Evolutionary conservation across 257 asterid species (phyloP), one percentile per base, ranked within the genome.

Genomic region (Agastache rugosa): DNA sequence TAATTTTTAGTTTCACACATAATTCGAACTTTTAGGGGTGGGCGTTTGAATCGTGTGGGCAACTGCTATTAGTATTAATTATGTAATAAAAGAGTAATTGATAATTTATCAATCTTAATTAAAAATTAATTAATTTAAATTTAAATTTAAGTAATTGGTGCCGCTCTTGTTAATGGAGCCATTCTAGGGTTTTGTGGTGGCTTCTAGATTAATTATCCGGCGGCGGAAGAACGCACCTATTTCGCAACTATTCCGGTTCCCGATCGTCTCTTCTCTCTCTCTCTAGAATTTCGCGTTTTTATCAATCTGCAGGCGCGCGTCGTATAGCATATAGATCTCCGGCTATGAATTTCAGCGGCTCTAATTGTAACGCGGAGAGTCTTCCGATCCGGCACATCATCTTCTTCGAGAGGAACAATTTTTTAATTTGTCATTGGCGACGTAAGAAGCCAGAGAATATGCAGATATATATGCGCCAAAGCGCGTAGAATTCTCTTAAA

Each of bases 151-250:
- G n/a, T n/a, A n/a, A n/a, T n/a, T 83, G 6, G 86, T 78, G 4
- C 90, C 90, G 25, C 48, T 70, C 84, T 8, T 78, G 87, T 20
- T 74, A 65, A 35, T 84, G 83, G 16, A 83, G 85, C 87, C 87
- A 83, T 16, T 55, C 64, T 19, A 83, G 69, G 69, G 83, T 80
- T 39, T 55, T 27, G 65, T 76, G 82, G 41, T 27, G 77, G 15
- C 20, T 34, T 22, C 20, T 22, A 16, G 54, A 4, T 4, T 14
- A 8, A 47, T 0, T 14, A 15, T 48, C 55, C 55, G 55, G 55
- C 55, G 55, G 55, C 55, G 85, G 86, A 11, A 85, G 81, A n/a
- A 82, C 7, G 89, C 86, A 16, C 89, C 89, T 17, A 85, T 62
- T 5, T 81, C 80, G 85, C 86, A 82, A 5, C 55, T 29, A 64